Conservation (phyloP, 176 grass and related monocot species). For the Urochloa ruziziensis region DNA sequence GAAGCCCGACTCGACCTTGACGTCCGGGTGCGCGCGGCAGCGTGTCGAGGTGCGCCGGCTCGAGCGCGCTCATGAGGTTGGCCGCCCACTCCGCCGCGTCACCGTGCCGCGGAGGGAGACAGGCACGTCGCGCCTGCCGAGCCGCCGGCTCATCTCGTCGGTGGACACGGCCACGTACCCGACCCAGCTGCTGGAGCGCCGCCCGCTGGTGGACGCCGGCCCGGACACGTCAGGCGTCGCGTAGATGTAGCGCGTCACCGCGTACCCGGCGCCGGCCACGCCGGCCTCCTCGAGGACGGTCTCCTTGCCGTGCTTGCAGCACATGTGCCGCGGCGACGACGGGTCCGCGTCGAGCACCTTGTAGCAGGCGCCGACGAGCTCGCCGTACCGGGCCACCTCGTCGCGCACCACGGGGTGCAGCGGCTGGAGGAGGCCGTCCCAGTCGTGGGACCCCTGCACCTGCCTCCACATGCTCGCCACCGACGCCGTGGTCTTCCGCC, state of each 20-base stretch:
- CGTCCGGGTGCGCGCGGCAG: slow-evolving; percentile 38
- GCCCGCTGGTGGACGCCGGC: slow-evolving; percentile 3
- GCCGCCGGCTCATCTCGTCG: slow-evolving; percentile 41
- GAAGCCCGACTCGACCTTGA: slow-evolving; percentile 84
- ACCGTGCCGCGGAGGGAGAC: slow-evolving; percentile 77
- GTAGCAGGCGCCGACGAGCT: slow-evolving; percentile 57
- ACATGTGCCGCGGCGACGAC: slow-evolving; percentile 37
- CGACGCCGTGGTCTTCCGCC: background rate
- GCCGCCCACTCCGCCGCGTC: slow-evolving; percentile 69
- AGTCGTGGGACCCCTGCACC: slow-evolving; percentile 55
- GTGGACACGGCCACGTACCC: slow-evolving; percentile 60
- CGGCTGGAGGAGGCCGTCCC: slow-evolving; percentile 45
- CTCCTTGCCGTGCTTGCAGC: slow-evolving; percentile 45
- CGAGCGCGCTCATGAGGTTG: slow-evolving; percentile 79
- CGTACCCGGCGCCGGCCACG: slow-evolving; percentile 32
- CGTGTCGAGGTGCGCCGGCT: slow-evolving; percentile 54
- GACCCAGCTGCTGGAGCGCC: slow-evolving; percentile 38
- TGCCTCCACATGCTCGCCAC: slow-evolving; percentile 33
- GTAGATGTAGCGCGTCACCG: slow-evolving; percentile 66
- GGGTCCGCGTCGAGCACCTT: slow-evolving; percentile 49
- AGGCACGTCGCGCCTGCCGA: slow-evolving; percentile 69
- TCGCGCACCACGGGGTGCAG: slow-evolving; percentile 51
- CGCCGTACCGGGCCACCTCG: slow-evolving; percentile 57
- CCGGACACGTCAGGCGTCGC: slow-evolving; percentile 37
- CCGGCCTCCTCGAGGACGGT: slow-evolving; percentile 40